phyloP scores from a whole-genome alignment of 768 basidiomycete genomes.

The Crepidotus variabilis region DNA sequence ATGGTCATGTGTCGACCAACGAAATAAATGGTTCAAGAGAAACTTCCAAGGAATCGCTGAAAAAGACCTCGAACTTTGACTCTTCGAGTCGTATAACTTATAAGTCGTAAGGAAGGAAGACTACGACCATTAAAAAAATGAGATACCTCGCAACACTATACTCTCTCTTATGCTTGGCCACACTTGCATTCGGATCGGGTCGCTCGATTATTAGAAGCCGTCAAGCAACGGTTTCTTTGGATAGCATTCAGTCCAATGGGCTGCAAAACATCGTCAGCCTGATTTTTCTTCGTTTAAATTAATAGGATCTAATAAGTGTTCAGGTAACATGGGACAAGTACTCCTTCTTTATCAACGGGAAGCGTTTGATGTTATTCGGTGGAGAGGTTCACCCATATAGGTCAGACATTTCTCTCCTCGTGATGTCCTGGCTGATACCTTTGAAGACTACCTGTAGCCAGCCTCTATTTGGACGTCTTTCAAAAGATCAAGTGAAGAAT shows the following conservation, averaged over 20 bases:
- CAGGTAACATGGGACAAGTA: slow-evolving; percentile 45
- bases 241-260: not conserved
- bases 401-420: slow-evolving; percentile 13
- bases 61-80: no score
- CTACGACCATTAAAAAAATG: no score
- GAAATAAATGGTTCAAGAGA: no score
- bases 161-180: no score
- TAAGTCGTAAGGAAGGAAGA: no score
- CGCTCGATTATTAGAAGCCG: no score
- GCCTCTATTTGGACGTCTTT: slow-evolving; percentile 38
- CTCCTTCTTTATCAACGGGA: slow-evolving; percentile 37
- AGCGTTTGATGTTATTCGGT: slow-evolving; percentile 36
- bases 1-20: no score
- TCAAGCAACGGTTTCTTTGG: not conserved
- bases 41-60: no score
- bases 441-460: slow-evolving; percentile 36
- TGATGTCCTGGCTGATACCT: not conserved
- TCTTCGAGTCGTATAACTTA: no score
- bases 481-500: slow-evolving; percentile 37
- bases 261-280: not conserved
- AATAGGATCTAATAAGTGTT: not conserved
- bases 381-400: slow-evolving; percentile 42
- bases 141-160: no score
- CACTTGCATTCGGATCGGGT: no score
- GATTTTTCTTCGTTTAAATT: no score